Conservation (phyloP, 2,329 filamentous ascomycete species). For the Ascocoryne sarcoides region DNA sequence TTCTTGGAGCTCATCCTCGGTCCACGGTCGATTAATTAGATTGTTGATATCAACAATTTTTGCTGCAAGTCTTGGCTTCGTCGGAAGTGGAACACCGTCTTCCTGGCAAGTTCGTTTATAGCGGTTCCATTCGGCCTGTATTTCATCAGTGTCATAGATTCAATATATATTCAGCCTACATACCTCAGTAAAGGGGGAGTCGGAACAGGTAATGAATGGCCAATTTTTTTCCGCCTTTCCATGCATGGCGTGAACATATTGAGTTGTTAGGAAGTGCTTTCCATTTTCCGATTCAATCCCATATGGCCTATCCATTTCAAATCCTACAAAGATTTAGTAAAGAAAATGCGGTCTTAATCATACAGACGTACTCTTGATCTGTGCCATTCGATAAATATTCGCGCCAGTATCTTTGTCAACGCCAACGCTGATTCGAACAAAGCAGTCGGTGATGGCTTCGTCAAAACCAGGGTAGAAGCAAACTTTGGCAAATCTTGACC, state of each 20-base stretch:
- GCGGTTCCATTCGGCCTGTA: conserved; percentile 66
- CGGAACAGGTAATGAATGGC: conserved; percentile 85
- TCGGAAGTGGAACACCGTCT: conserved; percentile 66
- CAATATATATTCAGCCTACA: conserved; percentile 18
- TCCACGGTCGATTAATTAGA: conserved; percentile 73
- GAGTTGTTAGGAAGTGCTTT: conserved; percentile 71
- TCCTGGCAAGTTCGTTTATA: conserved; percentile 68
- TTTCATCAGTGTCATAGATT: conserved; percentile 9
- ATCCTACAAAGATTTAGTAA: conserved; percentile 44
- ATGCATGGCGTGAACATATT: conserved; percentile 73
- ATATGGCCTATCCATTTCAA: conserved; percentile 73
- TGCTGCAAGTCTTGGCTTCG: conserved; percentile 54
- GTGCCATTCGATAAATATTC: conserved; percentile 77
- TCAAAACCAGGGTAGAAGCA: conserved; percentile 93
- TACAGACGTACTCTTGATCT: conserved; percentile 79
- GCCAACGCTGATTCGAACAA: conserved; percentile 75
- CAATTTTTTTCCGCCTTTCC: conserved; percentile 78
- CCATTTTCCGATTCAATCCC: conserved; percentile 67
- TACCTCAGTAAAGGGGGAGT: conserved; percentile 76
- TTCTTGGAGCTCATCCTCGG: conserved; percentile 69
- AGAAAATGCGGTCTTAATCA: too few relatives aligned
- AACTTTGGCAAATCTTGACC: conserved; percentile 78
- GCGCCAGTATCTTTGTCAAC: conserved; percentile 62
- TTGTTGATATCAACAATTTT: conserved; percentile 77
- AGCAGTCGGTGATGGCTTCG: conserved; percentile 71